Evolutionary conservation across 1,284 basidiomycete species (phyloP).

Genomic region (Ceratorhiza oryzae-sativae): DNA sequence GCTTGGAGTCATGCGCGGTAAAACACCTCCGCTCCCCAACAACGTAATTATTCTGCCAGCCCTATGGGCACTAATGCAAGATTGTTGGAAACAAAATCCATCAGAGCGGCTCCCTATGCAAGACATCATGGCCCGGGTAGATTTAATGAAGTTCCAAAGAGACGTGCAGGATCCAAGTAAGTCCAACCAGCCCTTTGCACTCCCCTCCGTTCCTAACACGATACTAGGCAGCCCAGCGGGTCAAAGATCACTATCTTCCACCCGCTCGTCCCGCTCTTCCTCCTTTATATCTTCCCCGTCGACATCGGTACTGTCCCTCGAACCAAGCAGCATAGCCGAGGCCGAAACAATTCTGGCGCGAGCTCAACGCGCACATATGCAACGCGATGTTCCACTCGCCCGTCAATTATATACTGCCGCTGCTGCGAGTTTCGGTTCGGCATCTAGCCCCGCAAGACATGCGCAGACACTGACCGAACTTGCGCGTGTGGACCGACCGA

Average conservation of each 20-base stretch:
- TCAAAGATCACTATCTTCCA: slow-evolving; percentile 28
- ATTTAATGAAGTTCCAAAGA: slow-evolving; percentile 31
- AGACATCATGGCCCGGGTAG: slow-evolving; percentile 20
- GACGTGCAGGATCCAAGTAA: slow-evolving; percentile 36
- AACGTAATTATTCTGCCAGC: slow-evolving; percentile 7
- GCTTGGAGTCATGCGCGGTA: slow-evolving; percentile 18
- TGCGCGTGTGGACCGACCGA: slow-evolving; percentile 17
- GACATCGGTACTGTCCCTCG: neutral
- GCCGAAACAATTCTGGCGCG: neutral
- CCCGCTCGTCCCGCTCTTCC: slow-evolving; percentile 13
- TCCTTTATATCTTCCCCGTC: slow-evolving; percentile 14
- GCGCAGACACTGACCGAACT: slow-evolving; percentile 35
- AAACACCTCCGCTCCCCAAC: slow-evolving; percentile 27
- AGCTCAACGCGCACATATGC: slow-evolving; percentile 24
- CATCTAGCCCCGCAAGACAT: neutral
- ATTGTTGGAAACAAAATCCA: slow-evolving; percentile 31
- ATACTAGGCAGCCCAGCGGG: slow-evolving; percentile 16
- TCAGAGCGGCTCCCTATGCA: slow-evolving; percentile 21
- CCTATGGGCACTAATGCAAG: slow-evolving; percentile 20
- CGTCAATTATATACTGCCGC: slow-evolving; percentile 19
- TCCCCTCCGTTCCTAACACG: neutral
- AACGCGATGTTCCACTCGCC: slow-evolving; percentile 23
- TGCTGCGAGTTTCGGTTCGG: slow-evolving; percentile 6
- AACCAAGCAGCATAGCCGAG: slow-evolving; percentile 11
- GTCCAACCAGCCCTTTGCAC: neutral